Evolutionary conservation across 768 basidiomycete species (phyloP), one percentile per base, ranked within the genome.

Genomic region (Cystobasidium onofrii): DNA sequence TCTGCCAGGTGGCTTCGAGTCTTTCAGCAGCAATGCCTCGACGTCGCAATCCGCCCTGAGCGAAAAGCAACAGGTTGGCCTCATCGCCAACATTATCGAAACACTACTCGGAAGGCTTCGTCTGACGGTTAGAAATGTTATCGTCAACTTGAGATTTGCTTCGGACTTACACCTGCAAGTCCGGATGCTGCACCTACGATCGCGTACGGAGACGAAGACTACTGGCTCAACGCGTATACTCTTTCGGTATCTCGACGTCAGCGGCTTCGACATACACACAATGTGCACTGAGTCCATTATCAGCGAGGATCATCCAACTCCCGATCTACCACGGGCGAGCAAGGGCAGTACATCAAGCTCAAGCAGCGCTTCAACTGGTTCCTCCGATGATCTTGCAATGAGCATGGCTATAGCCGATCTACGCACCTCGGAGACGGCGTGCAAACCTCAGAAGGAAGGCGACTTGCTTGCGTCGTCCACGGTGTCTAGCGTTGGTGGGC

Each of bases 51-150:
- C 65, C 20, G 71, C 71, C 25, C 27, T 39, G 10, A 62, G 60
- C 36, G 78, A 79, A 18, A 34, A 73, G n/a, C 75, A 78, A 36
- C 91, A 90, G 20, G 87, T 92, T 29, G 90, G 90, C 18, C 82
- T 93, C 62, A 89, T 93, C 80, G 87, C 92, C 33, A 85, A 86
- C 60, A 84, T 93, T 70, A 87, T 92, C 60, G 91, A 92, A 78
- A 84, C 87, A 33, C 83, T 93, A 15, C 85, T 93, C 33, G 85
- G 89, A 18, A 86, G 88, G 75, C 90, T 93, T 79, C 87, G 89
- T 74, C 89, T 91, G 78, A 87, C 89, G 76, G 89, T 87, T 17
- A 78, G 84, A 31, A 87, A 91, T 78, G 86, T 87, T 43, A 86
- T 83, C 78, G 20, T 60, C 23, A 27, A 34, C 31, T 60, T 34